Conservation (phyloP, 805 yeast genomes). For the Metschnikowia gelsemii region DNA sequence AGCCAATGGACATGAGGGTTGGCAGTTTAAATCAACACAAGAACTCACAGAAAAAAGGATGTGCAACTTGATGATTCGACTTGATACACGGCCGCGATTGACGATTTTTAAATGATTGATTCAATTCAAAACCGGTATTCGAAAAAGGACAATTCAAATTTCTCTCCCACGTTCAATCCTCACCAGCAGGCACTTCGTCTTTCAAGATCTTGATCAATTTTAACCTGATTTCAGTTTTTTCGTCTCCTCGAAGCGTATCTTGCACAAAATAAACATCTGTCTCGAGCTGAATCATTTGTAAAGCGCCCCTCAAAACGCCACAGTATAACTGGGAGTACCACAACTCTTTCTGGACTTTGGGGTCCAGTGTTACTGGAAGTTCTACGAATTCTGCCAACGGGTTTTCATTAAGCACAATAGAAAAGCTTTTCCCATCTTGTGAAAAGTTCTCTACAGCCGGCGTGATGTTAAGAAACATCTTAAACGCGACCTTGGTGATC, state of each 20-base stretch:
- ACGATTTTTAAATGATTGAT: too few species aligned
- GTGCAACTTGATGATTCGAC: too few species aligned
- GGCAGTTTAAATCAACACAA: too few species aligned
- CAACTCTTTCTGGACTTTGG: constrained; percentile 62
- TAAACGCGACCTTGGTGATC: constrained; percentile 83
- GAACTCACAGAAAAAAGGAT: too few species aligned
- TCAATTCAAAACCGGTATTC: too few species aligned
- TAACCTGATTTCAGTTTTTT: constrained; percentile 73
- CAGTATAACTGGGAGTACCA: constrained; percentile 93
- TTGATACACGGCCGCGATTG: too few species aligned
- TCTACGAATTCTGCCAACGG: constrained; percentile 96
- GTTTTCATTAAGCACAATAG: constrained; percentile 73
- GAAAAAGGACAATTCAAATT: too few species aligned
- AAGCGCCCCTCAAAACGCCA: constrained; percentile 87
- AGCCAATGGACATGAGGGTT: too few species aligned
- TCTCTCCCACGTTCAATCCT: constrained; percentile 49
- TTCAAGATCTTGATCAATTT: constrained; percentile 69
- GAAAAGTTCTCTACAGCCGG: constrained; percentile 80
- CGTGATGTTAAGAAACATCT: constrained; percentile 77
- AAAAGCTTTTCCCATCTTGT: constrained; percentile 69
- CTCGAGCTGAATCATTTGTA: constrained; percentile 94
- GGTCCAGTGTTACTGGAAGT: constrained; percentile 67
- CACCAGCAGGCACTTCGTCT: constrained; percentile 97
- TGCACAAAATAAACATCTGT: constrained; percentile 78
- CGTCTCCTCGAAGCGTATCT: constrained; percentile 82